Evolutionary conservation across 2,329 filamentous ascomycete genomes (phyloP).

Genomic region (Diaporthe vaccinii): DNA sequence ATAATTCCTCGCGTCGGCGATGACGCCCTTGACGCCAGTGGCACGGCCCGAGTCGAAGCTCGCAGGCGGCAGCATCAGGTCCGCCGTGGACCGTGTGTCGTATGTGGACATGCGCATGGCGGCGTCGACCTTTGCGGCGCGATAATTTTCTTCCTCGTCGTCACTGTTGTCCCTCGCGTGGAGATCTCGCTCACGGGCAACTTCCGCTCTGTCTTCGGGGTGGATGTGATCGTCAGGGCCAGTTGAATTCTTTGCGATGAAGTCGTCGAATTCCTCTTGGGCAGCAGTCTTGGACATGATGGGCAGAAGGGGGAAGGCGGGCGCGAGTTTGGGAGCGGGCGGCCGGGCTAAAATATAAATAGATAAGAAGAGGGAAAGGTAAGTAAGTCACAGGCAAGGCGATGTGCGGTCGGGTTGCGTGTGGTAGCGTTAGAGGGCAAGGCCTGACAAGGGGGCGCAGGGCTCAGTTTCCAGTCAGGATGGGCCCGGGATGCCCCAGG

Average conservation of each 20-base stretch:
- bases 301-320: conserved; percentile 44
- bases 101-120: conserved; percentile 75
- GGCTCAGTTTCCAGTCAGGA: conserved; percentile 41
- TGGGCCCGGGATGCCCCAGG: conserved; percentile 38
- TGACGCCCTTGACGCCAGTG: conserved; percentile 89
- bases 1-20: conserved; percentile 84
- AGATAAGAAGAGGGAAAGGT: conserved; percentile 39
- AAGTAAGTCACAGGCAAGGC: conserved; percentile 10
- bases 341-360: conserved; percentile 54
- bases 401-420: conserved; percentile 14
- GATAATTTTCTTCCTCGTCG: conserved; percentile 68
- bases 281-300: conserved; percentile 71
- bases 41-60: conserved; percentile 77
- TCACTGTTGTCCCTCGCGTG: conserved; percentile 60
- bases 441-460: conserved; percentile 36
- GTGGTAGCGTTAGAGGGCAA: conserved; percentile 28
- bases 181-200: conserved; percentile 53
- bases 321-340: conserved; percentile 37
- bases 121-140: conserved; percentile 69
- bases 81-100: conserved; percentile 58
- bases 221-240: conserved; percentile 60
- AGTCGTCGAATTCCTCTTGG: conserved; percentile 76
- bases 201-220: conserved; percentile 70
- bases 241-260: conserved; percentile 70
- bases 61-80: conserved; percentile 72